Conservation (phyloP, 73 alveolate genomes). For the Vitrella brassicaformis region DNA sequence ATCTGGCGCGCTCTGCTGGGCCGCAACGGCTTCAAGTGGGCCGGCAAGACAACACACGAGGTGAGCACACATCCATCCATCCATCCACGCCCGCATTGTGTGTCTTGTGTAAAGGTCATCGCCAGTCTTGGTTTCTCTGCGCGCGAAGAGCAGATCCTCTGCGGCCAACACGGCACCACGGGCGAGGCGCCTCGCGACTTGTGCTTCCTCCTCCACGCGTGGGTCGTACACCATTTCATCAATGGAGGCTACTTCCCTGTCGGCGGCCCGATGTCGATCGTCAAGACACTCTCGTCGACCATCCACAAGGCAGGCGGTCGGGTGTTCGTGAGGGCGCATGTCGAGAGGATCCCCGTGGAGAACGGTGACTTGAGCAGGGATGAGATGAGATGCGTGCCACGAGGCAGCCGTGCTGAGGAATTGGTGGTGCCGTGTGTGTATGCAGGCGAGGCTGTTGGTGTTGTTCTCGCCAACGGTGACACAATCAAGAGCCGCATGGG, state of each 20-base stretch:
- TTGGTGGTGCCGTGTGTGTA: too few relatives aligned
- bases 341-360: conserved; percentile 11
- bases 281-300: conserved; percentile 11
- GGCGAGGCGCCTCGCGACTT: conserved; percentile 23
- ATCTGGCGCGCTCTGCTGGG: conserved; percentile 4
- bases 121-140: neutral
- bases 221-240: conserved; percentile 11
- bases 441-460: too few relatives aligned
- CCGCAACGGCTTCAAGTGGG: conserved; percentile 13
- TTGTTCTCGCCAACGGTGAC: too few relatives aligned
- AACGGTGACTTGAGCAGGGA: too few relatives aligned
- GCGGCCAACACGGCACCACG: conserved; percentile 8
- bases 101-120: neutral
- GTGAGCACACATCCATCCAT: neutral
- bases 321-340: conserved; percentile 19
- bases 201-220: conserved; percentile 19
- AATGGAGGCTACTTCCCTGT: conserved; percentile 27
- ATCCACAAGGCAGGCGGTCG: conserved; percentile 28
- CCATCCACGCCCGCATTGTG: neutral
- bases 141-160: conserved; percentile 1
- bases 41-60: conserved; percentile 10
- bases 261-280: conserved; percentile 18
- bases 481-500: too few relatives aligned
- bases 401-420: too few relatives aligned
- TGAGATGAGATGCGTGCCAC: too few relatives aligned